A percentile compares a stretch with the other conserved stretches of the same genome.
These are phyloP conservation scores for Cairneyella variabilis DNA, from an alignment of 495 filamentous ascomycete genomes.

Conservation along the genomic window DNA sequence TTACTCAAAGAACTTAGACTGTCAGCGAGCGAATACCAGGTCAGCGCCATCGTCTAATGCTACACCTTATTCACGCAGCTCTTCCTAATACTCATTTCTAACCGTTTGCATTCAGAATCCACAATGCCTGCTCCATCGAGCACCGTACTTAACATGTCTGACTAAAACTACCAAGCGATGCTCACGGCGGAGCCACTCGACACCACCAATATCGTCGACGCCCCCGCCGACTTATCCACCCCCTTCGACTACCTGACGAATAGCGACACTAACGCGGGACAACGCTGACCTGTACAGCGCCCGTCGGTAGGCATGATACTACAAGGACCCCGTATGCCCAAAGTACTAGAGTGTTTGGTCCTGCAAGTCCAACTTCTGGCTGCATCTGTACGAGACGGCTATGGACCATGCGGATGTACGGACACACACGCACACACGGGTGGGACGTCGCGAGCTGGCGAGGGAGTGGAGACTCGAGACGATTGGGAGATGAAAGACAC, in stretches of 20 bases:
- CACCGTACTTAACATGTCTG: constrained; percentile 8
- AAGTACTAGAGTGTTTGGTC: constrained; percentile 1
- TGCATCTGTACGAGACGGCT: no score
- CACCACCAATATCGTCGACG: constrained; percentile 6
- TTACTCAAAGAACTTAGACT: no score
- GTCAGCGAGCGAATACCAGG: no score
- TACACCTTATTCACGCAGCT: constrained; percentile 14
- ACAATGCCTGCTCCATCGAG: constrained; percentile 6
- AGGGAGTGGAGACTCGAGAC: no score
- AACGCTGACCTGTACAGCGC: neutral
- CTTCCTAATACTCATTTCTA: constrained; percentile 16
- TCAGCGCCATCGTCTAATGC: constrained; percentile 16
- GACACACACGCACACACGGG: no score
- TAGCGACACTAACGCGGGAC: neutral
- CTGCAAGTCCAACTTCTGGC: no score
- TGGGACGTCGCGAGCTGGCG: no score
- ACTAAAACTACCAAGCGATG: constrained; percentile 8
- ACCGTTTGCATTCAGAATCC: no score
- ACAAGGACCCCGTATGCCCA: constrained; percentile 13
- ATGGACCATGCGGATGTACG: no score
- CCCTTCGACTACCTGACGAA: neutral
- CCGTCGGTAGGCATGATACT: neutral
- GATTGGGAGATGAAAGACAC: no score
- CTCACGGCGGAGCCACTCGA: constrained; percentile 13
- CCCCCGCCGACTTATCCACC: constrained; percentile 1